A percentile compares a stretch with the other conserved stretches of the same genome.
phyloP scores from a whole-genome alignment of 2,329 filamentous ascomycete species.

The Parastagonospora nodorum region DNA sequence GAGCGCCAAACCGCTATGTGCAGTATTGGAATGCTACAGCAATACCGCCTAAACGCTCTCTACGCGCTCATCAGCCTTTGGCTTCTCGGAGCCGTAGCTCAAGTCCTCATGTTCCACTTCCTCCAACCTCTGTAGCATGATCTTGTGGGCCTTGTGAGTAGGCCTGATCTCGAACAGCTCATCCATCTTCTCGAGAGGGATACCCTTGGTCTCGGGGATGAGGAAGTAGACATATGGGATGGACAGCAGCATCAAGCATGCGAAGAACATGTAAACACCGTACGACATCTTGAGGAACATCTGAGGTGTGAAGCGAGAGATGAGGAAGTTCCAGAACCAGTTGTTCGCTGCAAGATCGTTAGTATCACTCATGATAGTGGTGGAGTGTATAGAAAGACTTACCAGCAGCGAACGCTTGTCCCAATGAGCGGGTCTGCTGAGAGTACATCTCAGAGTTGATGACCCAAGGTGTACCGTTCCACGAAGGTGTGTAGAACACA shows the following conservation, averaged over 20 bases:
- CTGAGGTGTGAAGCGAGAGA: constrained; percentile 70
- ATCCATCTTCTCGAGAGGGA: constrained; percentile 56
- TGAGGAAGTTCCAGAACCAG: constrained; percentile 75
- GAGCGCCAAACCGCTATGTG: no score
- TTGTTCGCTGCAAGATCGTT: constrained; percentile 55
- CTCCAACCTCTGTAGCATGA: constrained; percentile 46
- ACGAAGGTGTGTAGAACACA: constrained; percentile 70
- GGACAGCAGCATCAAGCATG: constrained; percentile 52
- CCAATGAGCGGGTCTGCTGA: constrained; percentile 66
- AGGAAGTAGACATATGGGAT: constrained; percentile 47
- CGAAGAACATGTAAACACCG: constrained; percentile 55
- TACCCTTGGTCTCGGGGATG: constrained; percentile 50
- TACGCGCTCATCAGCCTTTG: constrained; percentile 29
- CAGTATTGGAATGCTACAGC: no score
- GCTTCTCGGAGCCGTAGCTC: constrained; percentile 37
- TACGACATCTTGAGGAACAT: constrained; percentile 60
- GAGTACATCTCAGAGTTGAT: constrained; percentile 77
- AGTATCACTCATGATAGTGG: constrained; percentile 1
- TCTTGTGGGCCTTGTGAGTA: constrained; percentile 46
- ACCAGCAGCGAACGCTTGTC: constrained; percentile 52
- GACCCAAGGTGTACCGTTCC: constrained; percentile 79
- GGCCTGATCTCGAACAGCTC: constrained; percentile 54
- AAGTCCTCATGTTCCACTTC: constrained; percentile 41
- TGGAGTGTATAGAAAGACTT: neutral
- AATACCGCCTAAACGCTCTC: constrained; percentile 9